Evolutionary conservation across 2,329 filamentous ascomycete genomes (phyloP), one percentile per base, ranked within the genome.

Genomic region (Sporothrix phasma): DNA sequence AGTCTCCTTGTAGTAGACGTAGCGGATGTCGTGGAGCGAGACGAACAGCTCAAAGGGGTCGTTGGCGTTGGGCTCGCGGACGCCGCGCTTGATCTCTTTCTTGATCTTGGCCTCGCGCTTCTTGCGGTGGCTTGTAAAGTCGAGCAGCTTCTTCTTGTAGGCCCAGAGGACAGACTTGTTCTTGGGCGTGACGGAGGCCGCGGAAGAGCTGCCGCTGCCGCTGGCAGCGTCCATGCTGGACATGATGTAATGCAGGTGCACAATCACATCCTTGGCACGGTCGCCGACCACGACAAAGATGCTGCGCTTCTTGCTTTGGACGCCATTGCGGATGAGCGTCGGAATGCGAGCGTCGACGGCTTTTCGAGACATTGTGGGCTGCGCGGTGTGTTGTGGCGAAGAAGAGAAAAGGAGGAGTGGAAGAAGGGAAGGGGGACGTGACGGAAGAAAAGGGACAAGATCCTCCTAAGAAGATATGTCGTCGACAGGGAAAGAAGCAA

Each of bases 1-100:
- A 31, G 94, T 97, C 79, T 99, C 94, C 78, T 99, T 99, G 81
- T 99, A 99, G 82, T 96, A 99, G 65, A 94, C 91, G 83, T 99
- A 99, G 76, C 94, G 89, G 74, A 99, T 96, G 76, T 97, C 92
- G 79, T 97, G 90, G 64, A 96, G 86, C 65, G 92, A 94, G 71
- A 97, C 88, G 77, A 97, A 99, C 63, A 97, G 84, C 78, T 99
- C 94, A 79, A 99, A 99, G 0, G 94, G 89, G 74, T 99, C 94
- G 74, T 96, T 91, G 63, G 86, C 84, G 75, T 99, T 96, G 67
- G 89, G 85, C 76, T 99, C 94, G 72, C 95, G 86, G 69, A 92
- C 91, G 51, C 94, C 94, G 71, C 92, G 85, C 79, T 96, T 97
- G 76, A 99, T 91, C 73, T 99, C 94, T 76, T 93, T 96, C 79